These are phyloP conservation scores for Acephala macrosclerotiorum DNA, from an alignment of 2,329 filamentous ascomycete genomes.

Conservation along the genomic window DNA sequence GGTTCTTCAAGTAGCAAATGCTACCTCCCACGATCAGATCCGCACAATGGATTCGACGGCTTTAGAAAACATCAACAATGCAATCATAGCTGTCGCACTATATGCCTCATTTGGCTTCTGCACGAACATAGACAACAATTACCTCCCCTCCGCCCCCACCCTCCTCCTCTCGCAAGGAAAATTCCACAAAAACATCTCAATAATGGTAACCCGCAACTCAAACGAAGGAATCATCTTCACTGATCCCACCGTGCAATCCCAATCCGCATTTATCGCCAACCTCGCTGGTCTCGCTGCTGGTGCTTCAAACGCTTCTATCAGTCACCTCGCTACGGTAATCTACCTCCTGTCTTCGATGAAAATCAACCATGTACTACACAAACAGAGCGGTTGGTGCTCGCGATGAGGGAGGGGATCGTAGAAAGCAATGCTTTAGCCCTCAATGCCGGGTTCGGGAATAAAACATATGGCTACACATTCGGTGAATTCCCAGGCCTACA, in stretches of 20 bases:
- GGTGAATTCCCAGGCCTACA: conserved; percentile 58
- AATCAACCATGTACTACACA: conserved; percentile 52
- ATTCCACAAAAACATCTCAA: conserved; percentile 51
- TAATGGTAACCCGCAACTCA: conserved; percentile 55
- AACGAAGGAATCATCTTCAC: conserved; percentile 46
- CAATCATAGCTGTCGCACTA: conserved; percentile 31
- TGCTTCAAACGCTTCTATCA: conserved; percentile 37
- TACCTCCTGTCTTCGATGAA: conserved; percentile 57
- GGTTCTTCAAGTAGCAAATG: conserved; percentile 27
- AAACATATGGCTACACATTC: conserved; percentile 59
- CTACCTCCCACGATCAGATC: conserved; percentile 29
- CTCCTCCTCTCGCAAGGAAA: conserved; percentile 51
- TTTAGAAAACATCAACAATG: conserved; percentile 32
- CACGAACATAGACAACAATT: conserved; percentile 56
- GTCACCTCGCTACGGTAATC: conserved; percentile 51
- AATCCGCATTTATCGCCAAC: conserved; percentile 39
- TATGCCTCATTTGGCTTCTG: conserved; percentile 52
- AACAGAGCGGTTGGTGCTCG: conserved; percentile 50
- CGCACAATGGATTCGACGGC: conserved; percentile 25
- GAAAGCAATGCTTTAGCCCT: conserved; percentile 60
- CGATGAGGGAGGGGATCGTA: conserved; percentile 54
- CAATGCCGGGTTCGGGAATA: conserved; percentile 52
- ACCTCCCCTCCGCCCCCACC: conserved; percentile 54
- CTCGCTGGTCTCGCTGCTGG: conserved; percentile 41
- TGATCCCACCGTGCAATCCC: conserved; percentile 31